Evolutionary conservation across 2,329 filamentous ascomycete species (phyloP).

Genomic region (Spiromastix sp.): DNA sequence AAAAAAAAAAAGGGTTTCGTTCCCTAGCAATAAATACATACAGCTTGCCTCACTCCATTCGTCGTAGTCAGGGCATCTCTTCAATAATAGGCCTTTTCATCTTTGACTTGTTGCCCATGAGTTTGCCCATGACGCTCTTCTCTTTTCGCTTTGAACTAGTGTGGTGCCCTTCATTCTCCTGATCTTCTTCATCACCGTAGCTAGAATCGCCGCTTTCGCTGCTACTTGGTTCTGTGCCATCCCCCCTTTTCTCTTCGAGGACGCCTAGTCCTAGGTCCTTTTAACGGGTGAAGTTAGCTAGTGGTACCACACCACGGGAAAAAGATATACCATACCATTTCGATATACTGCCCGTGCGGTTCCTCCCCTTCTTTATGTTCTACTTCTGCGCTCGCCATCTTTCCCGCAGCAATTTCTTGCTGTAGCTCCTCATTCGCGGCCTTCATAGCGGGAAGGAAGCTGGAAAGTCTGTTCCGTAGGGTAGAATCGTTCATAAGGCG

Average conservation of each 20-base stretch:
- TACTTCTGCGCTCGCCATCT: slow-evolving; percentile 7
- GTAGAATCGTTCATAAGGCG: slow-evolving; percentile 18
- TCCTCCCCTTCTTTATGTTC: slow-evolving; percentile 4
- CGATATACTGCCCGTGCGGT: slow-evolving; percentile 10
- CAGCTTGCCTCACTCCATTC: too few species aligned
- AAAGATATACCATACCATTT: slow-evolving; percentile 10
- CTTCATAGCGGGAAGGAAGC: slow-evolving; percentile 34
- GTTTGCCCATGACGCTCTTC: slow-evolving; percentile 23
- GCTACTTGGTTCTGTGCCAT: slow-evolving; percentile 9
- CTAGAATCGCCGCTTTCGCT: slow-evolving; percentile 8
- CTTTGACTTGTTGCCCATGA: slow-evolving; percentile 26
- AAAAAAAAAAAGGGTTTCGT: too few species aligned
- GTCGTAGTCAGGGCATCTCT: too few species aligned
- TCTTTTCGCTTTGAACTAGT: slow-evolving; percentile 9
- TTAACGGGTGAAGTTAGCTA: background rate
- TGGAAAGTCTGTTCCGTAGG: slow-evolving; percentile 27
- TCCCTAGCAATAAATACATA: too few species aligned
- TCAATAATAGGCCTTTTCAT: slow-evolving; percentile 27
- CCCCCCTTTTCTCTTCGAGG: slow-evolving; percentile 28
- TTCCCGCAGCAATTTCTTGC: slow-evolving; percentile 25
- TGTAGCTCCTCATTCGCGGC: slow-evolving; percentile 33
- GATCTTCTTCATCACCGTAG: slow-evolving; percentile 3
- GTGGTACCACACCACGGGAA: background rate
- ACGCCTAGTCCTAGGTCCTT: slow-evolving; percentile 37
- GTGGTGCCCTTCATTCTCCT: background rate